Percentiles rank a stretch among this genome's conserved stretches.
Evolutionary conservation across 2,329 filamentous ascomycete species (phyloP).

Genomic region (Fusarium oligoseptatum): DNA sequence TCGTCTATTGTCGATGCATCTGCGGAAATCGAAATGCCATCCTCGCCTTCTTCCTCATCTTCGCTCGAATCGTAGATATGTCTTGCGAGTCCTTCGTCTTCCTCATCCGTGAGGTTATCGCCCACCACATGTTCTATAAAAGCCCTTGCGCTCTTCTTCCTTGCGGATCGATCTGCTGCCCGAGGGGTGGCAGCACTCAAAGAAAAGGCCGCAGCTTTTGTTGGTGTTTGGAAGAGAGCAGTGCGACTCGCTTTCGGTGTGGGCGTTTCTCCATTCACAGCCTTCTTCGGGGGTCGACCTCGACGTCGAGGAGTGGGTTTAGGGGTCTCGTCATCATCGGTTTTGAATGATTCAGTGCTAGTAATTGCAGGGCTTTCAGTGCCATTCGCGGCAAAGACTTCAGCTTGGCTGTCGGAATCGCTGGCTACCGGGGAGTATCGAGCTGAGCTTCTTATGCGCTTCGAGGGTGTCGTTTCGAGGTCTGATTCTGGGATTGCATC

Average conservation of each 20-base stretch:
- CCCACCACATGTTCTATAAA: conserved; percentile 79
- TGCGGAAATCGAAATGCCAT: conserved; percentile 34
- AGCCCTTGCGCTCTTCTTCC: conserved; percentile 83
- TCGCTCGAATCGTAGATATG: conserved; percentile 74
- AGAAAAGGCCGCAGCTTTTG: conserved; percentile 48
- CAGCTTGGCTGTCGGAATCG: conserved; percentile 37
- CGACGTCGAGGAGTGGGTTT: conserved; percentile 53
- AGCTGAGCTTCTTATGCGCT: conserved; percentile 48
- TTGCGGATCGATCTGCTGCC: conserved; percentile 86
- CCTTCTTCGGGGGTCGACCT: conserved; percentile 52
- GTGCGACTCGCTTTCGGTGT: conserved; percentile 55
- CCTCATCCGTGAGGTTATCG: conserved; percentile 76
- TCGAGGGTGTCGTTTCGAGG: conserved; percentile 49
- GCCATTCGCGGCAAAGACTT: conserved; percentile 28
- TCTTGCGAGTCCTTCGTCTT: conserved; percentile 76
- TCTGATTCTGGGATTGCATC: conserved; percentile 46
- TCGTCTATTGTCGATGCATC: conserved; percentile 48
- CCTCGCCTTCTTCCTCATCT: conserved; percentile 58
- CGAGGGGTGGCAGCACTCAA: conserved; percentile 68
- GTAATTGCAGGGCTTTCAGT: conserved; percentile 12
- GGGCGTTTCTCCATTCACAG: conserved; percentile 49
- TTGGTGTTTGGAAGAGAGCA: conserved; percentile 55
- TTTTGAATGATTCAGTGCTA: conserved; percentile 28
- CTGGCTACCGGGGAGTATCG: conserved; percentile 17
- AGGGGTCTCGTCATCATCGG: conserved; percentile 44